phyloP scores from a whole-genome alignment of 2,329 filamentous ascomycete species.

The Elsinoe fawcettii region DNA sequence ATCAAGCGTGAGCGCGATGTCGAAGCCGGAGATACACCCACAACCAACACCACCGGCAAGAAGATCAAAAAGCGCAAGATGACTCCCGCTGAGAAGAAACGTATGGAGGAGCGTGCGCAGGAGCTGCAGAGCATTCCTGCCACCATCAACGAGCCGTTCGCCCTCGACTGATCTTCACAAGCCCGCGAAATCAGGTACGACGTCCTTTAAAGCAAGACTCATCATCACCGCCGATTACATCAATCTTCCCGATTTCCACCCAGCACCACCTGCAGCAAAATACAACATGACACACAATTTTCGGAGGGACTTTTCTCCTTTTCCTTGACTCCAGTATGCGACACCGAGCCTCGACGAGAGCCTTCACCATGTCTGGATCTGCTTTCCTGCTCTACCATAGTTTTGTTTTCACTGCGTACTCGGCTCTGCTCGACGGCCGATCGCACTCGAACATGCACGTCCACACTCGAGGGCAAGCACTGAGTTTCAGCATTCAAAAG shows the following conservation, averaged over 20 bases:
- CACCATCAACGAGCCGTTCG: not conserved
- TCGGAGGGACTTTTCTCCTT: too few species aligned
- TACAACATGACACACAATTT: too few species aligned
- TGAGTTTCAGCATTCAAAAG: too few species aligned
- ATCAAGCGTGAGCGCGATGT: constrained; percentile 6
- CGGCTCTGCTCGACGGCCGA: too few species aligned
- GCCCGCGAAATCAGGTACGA: too few species aligned
- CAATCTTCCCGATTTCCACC: not conserved
- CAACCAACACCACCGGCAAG: not conserved
- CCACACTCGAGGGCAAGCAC: not conserved
- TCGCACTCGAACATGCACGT: not conserved
- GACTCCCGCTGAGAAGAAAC: not conserved
- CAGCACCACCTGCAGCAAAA: not conserved
- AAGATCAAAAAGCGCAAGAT: not conserved
- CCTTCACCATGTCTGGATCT: too few species aligned
- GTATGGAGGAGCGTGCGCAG: not conserved
- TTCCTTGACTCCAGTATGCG: not conserved
- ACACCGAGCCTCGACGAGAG: not conserved
- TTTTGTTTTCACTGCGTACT: not conserved
- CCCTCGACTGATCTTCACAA: not conserved
- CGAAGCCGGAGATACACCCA: not conserved
- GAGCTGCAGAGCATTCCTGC: not conserved
- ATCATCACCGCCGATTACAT: not conserved
- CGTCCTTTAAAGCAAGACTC: too few species aligned
- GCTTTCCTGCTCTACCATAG: not conserved